Evolutionary conservation across 73 alveolate genomes (phyloP).

Genomic region (Paramecium primaurelia): DNA sequence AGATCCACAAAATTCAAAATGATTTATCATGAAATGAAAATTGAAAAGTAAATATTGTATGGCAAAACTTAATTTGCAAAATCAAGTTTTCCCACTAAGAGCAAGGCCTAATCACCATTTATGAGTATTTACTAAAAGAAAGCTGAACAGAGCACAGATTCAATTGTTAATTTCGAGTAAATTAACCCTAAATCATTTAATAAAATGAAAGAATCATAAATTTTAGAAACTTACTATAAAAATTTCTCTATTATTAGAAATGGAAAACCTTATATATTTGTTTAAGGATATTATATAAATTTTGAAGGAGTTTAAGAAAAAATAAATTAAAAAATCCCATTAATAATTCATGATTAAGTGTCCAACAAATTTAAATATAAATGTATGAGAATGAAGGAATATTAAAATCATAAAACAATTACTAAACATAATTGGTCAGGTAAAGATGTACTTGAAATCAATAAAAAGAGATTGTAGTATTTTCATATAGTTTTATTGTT

Average conservation of each 20-base stretch:
- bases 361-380: not conserved
- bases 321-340: not conserved
- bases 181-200: not conserved
- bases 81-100: not conserved
- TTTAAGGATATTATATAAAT: not conserved
- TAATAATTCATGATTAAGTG: not conserved
- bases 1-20: not conserved
- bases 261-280: not conserved
- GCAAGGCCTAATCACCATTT: not conserved
- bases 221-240: not conserved
- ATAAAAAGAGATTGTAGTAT: not conserved
- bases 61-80: not conserved
- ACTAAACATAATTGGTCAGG: slow-evolving; percentile 13
- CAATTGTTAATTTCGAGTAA: not conserved
- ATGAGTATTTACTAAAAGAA: not conserved
- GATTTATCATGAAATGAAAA: not conserved
- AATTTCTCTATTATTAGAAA: not conserved
- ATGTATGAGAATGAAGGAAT: not conserved
- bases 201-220: not conserved
- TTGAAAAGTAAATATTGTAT: not conserved
- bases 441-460: slow-evolving; percentile 2
- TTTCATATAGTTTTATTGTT: not conserved
- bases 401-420: not conserved
- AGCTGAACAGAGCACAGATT: not conserved
- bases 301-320: not conserved